These are phyloP conservation scores for Sarocladium kiliense DNA, from an alignment of 2,329 filamentous ascomycete species.

Conservation along the genomic window DNA sequence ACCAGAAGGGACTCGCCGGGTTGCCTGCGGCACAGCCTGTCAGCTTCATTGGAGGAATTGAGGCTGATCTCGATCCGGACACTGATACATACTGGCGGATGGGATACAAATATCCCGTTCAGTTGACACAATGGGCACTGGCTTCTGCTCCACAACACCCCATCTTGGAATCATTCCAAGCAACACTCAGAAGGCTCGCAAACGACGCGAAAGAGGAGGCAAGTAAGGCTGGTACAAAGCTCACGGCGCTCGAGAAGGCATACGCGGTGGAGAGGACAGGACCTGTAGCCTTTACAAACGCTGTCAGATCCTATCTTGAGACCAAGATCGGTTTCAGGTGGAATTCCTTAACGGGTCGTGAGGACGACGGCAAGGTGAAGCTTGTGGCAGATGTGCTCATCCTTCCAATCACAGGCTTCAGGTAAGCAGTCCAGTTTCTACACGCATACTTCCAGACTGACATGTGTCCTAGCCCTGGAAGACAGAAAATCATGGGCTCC, in stretches of 20 bases:
- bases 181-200: constrained; percentile 11
- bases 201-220: constrained; percentile 9
- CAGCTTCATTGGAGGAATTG: constrained; percentile 18
- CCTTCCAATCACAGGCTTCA: constrained; percentile 19
- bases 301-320: constrained; percentile 16
- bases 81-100: constrained; percentile 19
- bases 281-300: constrained; percentile 18
- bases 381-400: constrained; percentile 17
- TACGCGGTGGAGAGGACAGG: constrained; percentile 14
- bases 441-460: background rate
- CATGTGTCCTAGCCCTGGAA: constrained; percentile 16
- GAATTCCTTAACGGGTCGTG: constrained; percentile 17
- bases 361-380: constrained; percentile 17
- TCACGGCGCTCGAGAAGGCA: constrained; percentile 11
- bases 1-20: background rate
- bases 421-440: constrained; percentile 13
- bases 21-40: constrained; percentile 12
- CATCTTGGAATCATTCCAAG: constrained; percentile 16
- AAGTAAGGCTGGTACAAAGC: constrained; percentile 13
- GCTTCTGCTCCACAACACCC: constrained; percentile 18
- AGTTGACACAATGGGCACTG: constrained; percentile 21
- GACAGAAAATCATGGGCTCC: constrained; percentile 20
- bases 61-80: constrained; percentile 18
- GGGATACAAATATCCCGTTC: constrained; percentile 20
- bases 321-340: constrained; percentile 16